Evolutionary conservation across 192 early-diverging fungal genomes (phyloP).

Genomic region (Backusella morwellensis): DNA sequence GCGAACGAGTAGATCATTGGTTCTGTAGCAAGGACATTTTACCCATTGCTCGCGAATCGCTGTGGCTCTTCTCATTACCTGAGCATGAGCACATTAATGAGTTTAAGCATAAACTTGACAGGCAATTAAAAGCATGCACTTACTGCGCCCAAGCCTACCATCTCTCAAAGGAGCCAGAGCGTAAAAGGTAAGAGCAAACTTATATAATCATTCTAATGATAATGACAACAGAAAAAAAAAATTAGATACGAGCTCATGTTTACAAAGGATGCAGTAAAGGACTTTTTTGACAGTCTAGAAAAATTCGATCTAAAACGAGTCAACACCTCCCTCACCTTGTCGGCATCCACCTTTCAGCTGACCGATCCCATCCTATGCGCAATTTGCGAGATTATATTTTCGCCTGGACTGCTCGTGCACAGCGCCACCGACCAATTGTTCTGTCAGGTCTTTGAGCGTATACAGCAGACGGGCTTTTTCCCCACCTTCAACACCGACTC

Average conservation of each 20-base stretch:
- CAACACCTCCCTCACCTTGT: not conserved
- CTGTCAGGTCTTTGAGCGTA: constrained; percentile 9
- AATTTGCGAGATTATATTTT: constrained; percentile 17
- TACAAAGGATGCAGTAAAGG: constrained; percentile 18
- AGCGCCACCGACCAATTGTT: constrained; percentile 1
- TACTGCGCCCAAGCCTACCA: constrained; percentile 28
- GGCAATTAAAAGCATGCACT: constrained; percentile 16
- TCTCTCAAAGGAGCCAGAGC: constrained; percentile 14
- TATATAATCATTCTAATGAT: not conserved
- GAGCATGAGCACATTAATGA: constrained; percentile 26
- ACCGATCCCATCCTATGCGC: constrained; percentile 11
- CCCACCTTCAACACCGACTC: not conserved
- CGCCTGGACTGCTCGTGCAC: constrained; percentile 1
- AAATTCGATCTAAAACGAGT: constrained; percentile 17
- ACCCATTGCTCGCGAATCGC: constrained; percentile 26
- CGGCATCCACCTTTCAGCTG: not conserved
- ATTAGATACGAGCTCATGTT: constrained; percentile 19
- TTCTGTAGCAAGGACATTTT: constrained; percentile 21
- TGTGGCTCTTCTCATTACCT: constrained; percentile 36
- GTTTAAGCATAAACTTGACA: constrained; percentile 32
- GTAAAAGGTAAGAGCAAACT: constrained; percentile 3
- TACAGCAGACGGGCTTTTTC: constrained; percentile 14
- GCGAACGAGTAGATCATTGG: constrained; percentile 28
- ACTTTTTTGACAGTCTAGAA: constrained; percentile 16
- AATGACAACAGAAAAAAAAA: not conserved